Base-by-base conservation (phyloP, 1,139 yeast genomes). In the Arxiozyma heterogenica region DNA sequence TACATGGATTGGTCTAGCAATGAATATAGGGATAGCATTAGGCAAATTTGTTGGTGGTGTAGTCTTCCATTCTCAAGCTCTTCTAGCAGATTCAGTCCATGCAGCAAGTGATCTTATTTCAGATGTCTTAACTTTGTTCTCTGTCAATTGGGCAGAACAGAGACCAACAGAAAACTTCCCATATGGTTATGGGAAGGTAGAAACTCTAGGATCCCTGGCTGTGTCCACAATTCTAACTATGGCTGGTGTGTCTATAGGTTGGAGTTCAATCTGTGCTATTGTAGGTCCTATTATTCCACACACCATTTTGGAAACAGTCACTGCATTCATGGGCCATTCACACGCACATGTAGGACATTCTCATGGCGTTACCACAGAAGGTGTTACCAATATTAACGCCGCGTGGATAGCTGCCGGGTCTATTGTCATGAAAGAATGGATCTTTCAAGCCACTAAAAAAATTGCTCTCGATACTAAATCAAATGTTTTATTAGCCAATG, bases 381-480 rank as follows among this genome's bases (percentile, higher is more conserved):
- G 77, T 53, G 74, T 79, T 1, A 86, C 93, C 1, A 80, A 88
- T 65, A 79, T 93, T 59, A 90, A 89, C 66, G 98, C 98, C 3
- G 96, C 97, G 12, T 91, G 97, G 96, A 76, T 93, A 50, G 98
- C 98, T 0, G 83, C 85, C 49, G 96, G 83, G 1, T 89, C 96
- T 1, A 88, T 93, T 56, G 78, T 78, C 3, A 79, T 90, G 50
- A 93, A 93, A 66, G 98, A 93, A 69, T 77, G 95, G 78, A 80
- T 93, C 49, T 93, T 81, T 71, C 81, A 81, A 55, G 86, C 87
- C 18, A 93, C 98, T 0, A 78, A 84, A 73, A 80, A 81, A 58
- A 82, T 93, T 21, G 98, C 97, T 2, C 74, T 76, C 47, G 74
- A 77, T 57, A 81, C 90, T 38, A 86, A 88, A 64, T 89, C 97